Evolutionary conservation across 208 protist genomes (phyloP), one percentile per base, ranked within the genome.

Genomic region (Leishmania guyanensis): DNA sequence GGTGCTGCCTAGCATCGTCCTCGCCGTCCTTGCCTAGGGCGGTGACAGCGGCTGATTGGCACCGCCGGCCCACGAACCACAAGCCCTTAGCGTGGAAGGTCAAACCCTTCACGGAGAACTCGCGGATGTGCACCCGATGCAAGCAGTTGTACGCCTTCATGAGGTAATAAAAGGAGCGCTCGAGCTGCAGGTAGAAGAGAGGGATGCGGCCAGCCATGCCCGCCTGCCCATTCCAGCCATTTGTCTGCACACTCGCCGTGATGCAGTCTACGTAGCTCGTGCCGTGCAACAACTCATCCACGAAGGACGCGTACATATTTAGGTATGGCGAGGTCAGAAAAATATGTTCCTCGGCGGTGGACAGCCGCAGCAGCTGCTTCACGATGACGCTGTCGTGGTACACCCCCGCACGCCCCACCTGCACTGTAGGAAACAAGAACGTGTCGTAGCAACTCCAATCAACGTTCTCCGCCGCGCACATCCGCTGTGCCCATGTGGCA

Each of bases 1-100:
- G 16, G 64, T 20, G 71, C 12, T 76, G 71, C 46, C 22, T 8
- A 76, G 17, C n/a, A 20, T 39, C 33, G 17, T 26, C n/a, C 50
- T 76, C 39, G 51, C 33, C 36, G 48, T 53, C 20, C 65, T 70
- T 68, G 66, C 46, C 22, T 71, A 64, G 26, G 62, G 22, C 1
- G 39, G 50, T 51, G 74, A 46, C 20, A 74, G 58, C 12, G 46
- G 46, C 43, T 54, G 46, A 12, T 43, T 33, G 4, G 12, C 69
- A 73, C 69, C 74, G 70, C 54, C 78, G 81, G 2, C 65, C 73
- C 17, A 85, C 62, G 33, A 94, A 92, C 93, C 93, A 97, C 62
- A 97, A 36, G 0, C 95, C 95, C 80, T 98, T 98, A 26, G 93
- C 90, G 79, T 98, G 95, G 69, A 94, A 97, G 22, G 95, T 97